A percentile compares a stretch with the other conserved stretches of the same genome.
Evolutionary conservation across 805 yeast genomes (phyloP).

Genomic region (Saccharomycopsis sp.): DNA sequence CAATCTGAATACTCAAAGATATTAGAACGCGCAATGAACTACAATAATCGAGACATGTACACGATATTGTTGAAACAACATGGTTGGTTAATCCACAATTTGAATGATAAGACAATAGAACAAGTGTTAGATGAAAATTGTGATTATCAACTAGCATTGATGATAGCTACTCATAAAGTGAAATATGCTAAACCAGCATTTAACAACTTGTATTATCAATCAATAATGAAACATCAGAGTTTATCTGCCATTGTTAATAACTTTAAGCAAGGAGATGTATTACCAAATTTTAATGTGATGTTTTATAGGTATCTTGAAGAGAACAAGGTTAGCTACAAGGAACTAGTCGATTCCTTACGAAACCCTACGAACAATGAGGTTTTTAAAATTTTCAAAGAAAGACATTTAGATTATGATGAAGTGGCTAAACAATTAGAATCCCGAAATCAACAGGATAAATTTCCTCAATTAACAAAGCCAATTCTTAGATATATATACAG

Average conservation of each 20-base stretch:
- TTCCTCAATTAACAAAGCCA: too few relatives aligned
- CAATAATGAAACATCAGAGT: too few relatives aligned
- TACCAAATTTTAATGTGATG: too few relatives aligned
- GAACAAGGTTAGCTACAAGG: too few relatives aligned
- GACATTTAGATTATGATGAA: neutral
- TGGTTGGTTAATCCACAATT: neutral
- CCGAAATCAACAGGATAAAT: neutral
- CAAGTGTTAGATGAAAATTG: neutral
- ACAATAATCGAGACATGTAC: neutral
- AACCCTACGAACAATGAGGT: neutral
- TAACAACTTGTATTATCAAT: neutral
- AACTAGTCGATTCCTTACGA: too few relatives aligned
- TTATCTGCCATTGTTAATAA: too few relatives aligned
- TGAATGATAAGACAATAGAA: neutral
- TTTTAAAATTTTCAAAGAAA: neutral
- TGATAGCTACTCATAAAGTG: neutral
- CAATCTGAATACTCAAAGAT: neutral
- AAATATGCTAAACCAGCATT: too few relatives aligned
- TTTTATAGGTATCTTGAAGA: too few relatives aligned
- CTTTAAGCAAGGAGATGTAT: too few relatives aligned
- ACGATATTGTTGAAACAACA: neutral
- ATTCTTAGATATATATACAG: too few relatives aligned
- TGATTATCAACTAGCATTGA: neutral
- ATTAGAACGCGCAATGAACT: neutral
- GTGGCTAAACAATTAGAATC: neutral